phyloP scores from a whole-genome alignment of 2,329 filamentous ascomycete genomes.

The Ceratocystis cacaofunesta region DNA sequence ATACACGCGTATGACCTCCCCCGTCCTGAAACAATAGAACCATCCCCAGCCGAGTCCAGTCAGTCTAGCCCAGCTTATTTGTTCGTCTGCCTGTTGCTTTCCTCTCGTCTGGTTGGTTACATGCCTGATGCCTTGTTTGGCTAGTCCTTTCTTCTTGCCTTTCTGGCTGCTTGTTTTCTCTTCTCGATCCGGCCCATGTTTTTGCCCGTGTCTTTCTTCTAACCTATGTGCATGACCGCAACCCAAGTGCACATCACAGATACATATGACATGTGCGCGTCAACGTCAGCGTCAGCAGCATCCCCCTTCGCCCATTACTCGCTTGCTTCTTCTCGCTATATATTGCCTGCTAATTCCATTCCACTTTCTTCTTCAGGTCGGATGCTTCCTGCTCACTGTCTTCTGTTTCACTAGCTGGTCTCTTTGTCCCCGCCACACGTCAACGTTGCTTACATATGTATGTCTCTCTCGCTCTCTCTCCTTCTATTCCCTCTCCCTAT shows the following conservation, averaged over 20 bases:
- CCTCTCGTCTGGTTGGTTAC: too few species aligned
- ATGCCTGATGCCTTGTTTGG: too few species aligned
- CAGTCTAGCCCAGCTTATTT: background rate
- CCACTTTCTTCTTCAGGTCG: background rate
- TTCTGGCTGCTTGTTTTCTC: too few species aligned
- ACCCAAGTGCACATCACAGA: too few species aligned
- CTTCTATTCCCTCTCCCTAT: background rate
- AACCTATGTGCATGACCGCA: too few species aligned
- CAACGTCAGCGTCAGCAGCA: background rate
- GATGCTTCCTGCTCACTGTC: background rate
- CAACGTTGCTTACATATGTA: background rate
- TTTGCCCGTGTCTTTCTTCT: too few species aligned
- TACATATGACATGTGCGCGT: background rate
- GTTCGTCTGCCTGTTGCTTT: too few species aligned
- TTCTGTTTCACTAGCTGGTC: background rate
- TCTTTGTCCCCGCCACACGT: background rate
- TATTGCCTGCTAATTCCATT: slow-evolving; percentile 6
- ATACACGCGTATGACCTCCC: background rate
- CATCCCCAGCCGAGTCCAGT: background rate
- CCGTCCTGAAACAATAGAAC: background rate
- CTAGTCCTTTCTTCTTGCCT: too few species aligned
- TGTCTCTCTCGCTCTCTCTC: background rate
- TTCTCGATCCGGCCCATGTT: too few species aligned
- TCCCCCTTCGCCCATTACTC: background rate
- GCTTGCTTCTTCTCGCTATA: background rate